Base-by-base conservation (phyloP, 2,329 filamentous ascomycete species). In the Epichloe hybrida region DNA sequence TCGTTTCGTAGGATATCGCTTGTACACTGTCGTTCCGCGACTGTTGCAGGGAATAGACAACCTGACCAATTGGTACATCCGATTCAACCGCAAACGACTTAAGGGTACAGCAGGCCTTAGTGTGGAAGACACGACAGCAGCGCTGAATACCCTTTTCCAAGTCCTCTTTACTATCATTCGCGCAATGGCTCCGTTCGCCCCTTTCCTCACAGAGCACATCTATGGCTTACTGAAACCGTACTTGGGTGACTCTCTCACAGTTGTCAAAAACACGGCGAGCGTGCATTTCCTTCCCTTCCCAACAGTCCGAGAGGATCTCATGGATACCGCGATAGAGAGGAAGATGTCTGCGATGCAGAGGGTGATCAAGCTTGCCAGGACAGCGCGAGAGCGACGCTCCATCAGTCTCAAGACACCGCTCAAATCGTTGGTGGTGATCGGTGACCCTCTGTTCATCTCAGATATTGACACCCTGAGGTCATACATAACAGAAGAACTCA, bases 61-160 rank as follows among this genome's bases (percentile, higher is more conserved):
- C 67, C 84, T 84, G 17, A 93, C 88, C 8, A 94, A 95, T 68
- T 94, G 87, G 88, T 94, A 93, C 70, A 94, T 94, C 64, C 79
- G 87, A 52, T 90, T 93, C 74, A 93, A 93, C 71, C 78, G 88
- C 45, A 85, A 85, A 66, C 80, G 88, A 49, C 72, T 93, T 56
- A 94, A 93, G 79, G 88, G 88, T 50, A 86, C 36, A 15, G 36
- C 46, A 11, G 46, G 46, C 8, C 36, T 48, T 6, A 20, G 35
- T 21, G 87, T 61, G 78, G 77, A 86, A 13, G 88, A 95, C 63
- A 93, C 88, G 11, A 72, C 83, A 42, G 84, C 90, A 60, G 88
- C 88, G 1, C 73, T 95, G 51, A 93, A 94, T 69, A 91, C 88
- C 3, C 76, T 95, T 31, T 91, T 90, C 61, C 86, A 94, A 68